Base-by-base conservation (phyloP, 129 eudicot genomes). In the Flaveria linearis region DNA sequence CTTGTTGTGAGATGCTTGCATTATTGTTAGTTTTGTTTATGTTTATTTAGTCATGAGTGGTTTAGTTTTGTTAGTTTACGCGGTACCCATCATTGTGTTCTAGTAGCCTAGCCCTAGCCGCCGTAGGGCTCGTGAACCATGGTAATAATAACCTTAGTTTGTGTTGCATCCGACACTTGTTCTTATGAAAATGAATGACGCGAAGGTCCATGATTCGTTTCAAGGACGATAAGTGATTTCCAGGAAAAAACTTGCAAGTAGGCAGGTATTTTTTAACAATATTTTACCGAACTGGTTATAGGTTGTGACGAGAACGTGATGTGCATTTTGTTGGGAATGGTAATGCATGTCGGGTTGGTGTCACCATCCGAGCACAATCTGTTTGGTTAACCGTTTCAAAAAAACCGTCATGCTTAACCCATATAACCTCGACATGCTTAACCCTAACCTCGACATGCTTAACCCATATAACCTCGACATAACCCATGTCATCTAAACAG, bases 21-120 rank as follows among this genome's bases (percentile, higher is more conserved):
- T 60, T 76, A 12, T 52, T 75, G 39, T 75, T 70, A 60, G 69
- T 72, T 77, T 66, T 82, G 78, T 51, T 55, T 58, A 16, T 82
- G 74, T 68, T 74, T 46, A 85, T 69, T 74, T 80, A 47, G 41
- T 81, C 50, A 43, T 79, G 85, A 80, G 80, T 69, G 70, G 77
- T 39, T 75, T 79, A 80, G 60, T 65, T 69, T 64, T 36, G 56
- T 72, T 82, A 79, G 77, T 62, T 73, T 82, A 82, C 60, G 77
- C 69, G 9, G 49, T 28, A 64, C 64, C 82, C 56, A 16, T 55
- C 63, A 65, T 65, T 50, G 68, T 66, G 79, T 72, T 49, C 64
- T 64, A 47, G 57, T 52, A 71, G 78, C 55, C 57, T 16, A 63
- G 76, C 66, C 57, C 46, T 78, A 47, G 71, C 28, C 64, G 65